Evolutionary conservation across 164 flowering plant species (phyloP), one percentile per base, ranked within the genome.

Genomic region (Annona squamosa): DNA sequence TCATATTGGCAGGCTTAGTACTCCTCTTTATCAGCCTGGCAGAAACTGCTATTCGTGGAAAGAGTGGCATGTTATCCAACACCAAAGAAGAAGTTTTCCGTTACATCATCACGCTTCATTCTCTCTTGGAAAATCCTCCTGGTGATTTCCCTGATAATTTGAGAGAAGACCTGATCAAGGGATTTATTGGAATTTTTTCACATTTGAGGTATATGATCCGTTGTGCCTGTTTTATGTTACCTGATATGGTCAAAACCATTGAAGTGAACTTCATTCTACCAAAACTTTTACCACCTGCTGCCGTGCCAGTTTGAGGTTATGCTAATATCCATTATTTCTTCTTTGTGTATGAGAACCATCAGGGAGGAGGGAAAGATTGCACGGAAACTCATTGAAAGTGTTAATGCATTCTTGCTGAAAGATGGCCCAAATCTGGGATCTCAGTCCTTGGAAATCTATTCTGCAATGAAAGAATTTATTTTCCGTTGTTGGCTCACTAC

Each of bases 351-450:
- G 63, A 26, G 37, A n/a, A 0, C 80, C 71, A 77, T 48, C 81
- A 95, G 98, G 89, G 93, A 90, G 42, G 97, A 91, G 71, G 92
- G 92, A n/a, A 90, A 92, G 82, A 77, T 86, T 75, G 80, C 92
- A 48, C 92, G 92, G 75, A 93, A 93, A 75, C 88, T 96, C 71
- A 78, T 96, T 48, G 95, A 93, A 78, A 92, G 98, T 82, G 72
- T 96, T n/a, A 93, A 96, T 73, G 82, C 79, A 48, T 93, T 79
- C 84, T 81, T 96, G 85, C 71, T 84, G 17, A 86, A 82, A 82
- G 97, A 96, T 84, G 99, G 99, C 67, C 97, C 98, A 37, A 96
- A 96, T 81, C 77, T 96, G 77, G 97, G 92, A 3, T 72, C 70
- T 70, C 77, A 75, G 71, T 80, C 85, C 44, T 71, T 89, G 82